Evolutionary conservation across 2,329 filamentous ascomycete species (phyloP).

Genomic region (Aspergillus viridinutans): DNA sequence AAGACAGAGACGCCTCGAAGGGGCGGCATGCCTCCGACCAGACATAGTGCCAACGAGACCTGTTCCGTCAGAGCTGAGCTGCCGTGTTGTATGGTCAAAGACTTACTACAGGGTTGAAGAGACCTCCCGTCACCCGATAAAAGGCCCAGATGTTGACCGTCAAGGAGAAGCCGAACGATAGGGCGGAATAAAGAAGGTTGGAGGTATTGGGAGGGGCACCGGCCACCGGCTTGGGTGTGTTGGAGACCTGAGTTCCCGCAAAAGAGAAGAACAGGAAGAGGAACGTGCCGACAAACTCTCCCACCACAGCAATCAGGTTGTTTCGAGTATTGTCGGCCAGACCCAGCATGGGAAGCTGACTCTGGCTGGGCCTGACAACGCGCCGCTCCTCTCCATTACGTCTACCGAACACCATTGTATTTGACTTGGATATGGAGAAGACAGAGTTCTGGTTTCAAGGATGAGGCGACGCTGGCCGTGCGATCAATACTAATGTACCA

Average conservation of each 20-base stretch:
- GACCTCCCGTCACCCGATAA: conserved; percentile 48
- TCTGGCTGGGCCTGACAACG: not conserved
- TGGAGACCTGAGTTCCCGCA: conserved; percentile 45
- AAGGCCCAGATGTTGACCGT: conserved; percentile 54
- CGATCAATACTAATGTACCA: not conserved
- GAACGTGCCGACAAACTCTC: conserved; percentile 52
- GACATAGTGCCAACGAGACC: conserved; percentile 57
- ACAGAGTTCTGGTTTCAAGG: not conserved
- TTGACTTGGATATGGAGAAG: not conserved
- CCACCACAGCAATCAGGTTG: conserved; percentile 45
- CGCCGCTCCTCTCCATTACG: not conserved
- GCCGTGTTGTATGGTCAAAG: not conserved
- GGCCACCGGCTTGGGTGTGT: conserved; percentile 30
- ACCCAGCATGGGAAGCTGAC: conserved; percentile 31
- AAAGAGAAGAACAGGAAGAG: conserved; percentile 49
- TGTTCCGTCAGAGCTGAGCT: conserved; percentile 8
- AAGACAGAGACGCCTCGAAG: conserved; percentile 52
- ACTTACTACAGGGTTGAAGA: conserved; percentile 49
- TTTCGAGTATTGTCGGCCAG: conserved; percentile 36
- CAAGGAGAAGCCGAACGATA: conserved; percentile 46
- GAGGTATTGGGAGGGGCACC: conserved; percentile 33
- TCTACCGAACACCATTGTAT: not conserved
- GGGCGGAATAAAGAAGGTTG: conserved; percentile 40
- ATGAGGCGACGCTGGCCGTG: not conserved
- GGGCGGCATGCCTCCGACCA: conserved; percentile 55